Evolutionary conservation across 805 yeast species (phyloP), one percentile per base, ranked within the genome.

Genomic region (Candida sphagnicola): DNA sequence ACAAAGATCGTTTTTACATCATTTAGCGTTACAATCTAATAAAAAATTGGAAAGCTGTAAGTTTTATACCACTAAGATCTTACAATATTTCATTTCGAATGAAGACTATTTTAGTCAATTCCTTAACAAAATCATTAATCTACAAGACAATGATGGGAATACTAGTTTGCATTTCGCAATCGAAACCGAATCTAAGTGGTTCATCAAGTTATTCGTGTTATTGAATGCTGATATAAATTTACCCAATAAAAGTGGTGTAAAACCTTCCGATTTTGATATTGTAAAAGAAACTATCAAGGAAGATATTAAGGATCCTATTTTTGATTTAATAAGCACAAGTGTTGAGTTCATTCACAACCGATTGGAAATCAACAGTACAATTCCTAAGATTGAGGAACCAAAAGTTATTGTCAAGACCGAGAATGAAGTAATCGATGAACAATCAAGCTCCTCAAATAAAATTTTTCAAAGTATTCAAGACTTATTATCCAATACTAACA

Each of bases 241-340:
- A 34, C 77, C 87, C 4, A 93, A 93, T 57, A 83, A 85, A 36
- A 84, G 91, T 3, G 96, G 96, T 0, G 72, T 91, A 24, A 78
- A 85, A 44, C 95, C 98, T 3, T 63, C 72, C 11, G 98, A 93
- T 62, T 91, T 85, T 62, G 95, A 95, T 32, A 78, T 84, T 38
- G 77, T 72, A 32, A 62, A 76, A 33, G 71, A 67, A 34, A 52
- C 56, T 10, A 30, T 34, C 5, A 44, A 50, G 28, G 46, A 40
- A 16, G 42, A 41, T 11, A 29, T 37, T 8, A 36, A 41, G 17
- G 61, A 57, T 14, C 64, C 58, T 29, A 44, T 65, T 12, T 44
- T 66, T 31, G 66, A 67, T 47, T 54, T 68, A 23, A 49, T 67
- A 8, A 48, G 48, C 14, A 62, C 71, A 2, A 60, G 58, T 8